Conservation (phyloP, 768 basidiomycete species). For the Suillus ampliporus region DNA sequence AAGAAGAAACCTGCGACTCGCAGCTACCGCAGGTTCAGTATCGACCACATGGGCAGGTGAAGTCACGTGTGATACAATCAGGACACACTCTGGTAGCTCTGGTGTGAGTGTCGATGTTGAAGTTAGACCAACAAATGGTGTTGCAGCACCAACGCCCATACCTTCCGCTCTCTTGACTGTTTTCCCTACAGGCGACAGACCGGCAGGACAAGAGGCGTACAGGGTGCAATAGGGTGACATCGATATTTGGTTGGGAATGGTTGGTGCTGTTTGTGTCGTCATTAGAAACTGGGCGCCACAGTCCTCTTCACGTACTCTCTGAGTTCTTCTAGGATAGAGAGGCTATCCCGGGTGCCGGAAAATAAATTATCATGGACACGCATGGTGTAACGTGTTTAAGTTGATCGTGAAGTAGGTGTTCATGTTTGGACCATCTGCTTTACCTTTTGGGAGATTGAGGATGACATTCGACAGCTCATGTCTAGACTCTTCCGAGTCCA, state of each 20-base stretch:
- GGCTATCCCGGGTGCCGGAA: too few relatives aligned
- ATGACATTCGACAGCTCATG: too few relatives aligned
- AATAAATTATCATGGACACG: too few relatives aligned
- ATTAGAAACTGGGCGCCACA: not conserved
- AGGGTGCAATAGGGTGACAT: slow-evolving; percentile 5
- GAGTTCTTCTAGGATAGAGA: too few relatives aligned
- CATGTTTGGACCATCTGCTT: too few relatives aligned
- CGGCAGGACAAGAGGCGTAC: not conserved
- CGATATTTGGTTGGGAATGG: too few relatives aligned
- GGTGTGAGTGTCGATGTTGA: too few relatives aligned
- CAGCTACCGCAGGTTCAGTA: slow-evolving; percentile 9
- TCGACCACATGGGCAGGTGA: slow-evolving; percentile 7
- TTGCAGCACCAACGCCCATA: not conserved
- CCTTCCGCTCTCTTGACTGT: not conserved
- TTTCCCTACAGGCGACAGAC: not conserved
- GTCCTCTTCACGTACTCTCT: too few relatives aligned
- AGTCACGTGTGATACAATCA: slow-evolving; percentile 5
- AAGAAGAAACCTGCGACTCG: not conserved
- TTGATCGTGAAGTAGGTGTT: too few relatives aligned
- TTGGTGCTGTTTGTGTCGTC: not conserved
- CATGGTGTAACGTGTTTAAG: too few relatives aligned
- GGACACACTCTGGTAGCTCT: slow-evolving; percentile 1
- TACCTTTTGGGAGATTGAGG: too few relatives aligned
- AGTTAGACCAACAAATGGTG: slow-evolving; percentile 11
- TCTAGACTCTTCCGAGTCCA: too few relatives aligned